These are phyloP conservation scores for Plasmodium knowlesi DNA, from an alignment of 169 alveolate species.

Conservation along the genomic window DNA sequence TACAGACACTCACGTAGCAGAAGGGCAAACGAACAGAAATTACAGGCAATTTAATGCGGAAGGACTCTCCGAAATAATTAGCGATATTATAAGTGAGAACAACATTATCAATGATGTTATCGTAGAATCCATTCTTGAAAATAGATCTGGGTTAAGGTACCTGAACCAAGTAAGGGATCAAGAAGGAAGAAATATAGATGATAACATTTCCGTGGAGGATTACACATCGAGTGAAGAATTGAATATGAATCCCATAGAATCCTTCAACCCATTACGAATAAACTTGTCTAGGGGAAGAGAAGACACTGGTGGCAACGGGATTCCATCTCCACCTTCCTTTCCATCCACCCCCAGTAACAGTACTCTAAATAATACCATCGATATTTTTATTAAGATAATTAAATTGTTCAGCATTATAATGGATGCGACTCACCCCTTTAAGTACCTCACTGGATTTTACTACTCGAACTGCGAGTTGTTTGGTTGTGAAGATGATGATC, in stretches of 20 bases:
- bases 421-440: slow-evolving; percentile 42
- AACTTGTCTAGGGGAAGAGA: neutral
- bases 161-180: neutral
- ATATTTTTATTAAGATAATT: slow-evolving; percentile 39
- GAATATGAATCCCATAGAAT: neutral
- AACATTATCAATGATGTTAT: slow-evolving; percentile 25
- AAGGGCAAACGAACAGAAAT: neutral
- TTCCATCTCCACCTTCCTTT: neutral
- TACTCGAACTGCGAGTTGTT: neutral
- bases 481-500: no score
- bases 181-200: neutral
- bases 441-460: slow-evolving; percentile 30
- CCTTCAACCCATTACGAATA: neutral
- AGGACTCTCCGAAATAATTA: slow-evolving; percentile 54
- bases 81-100: slow-evolving; percentile 21
- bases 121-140: slow-evolving; percentile 5
- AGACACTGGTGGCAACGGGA: neutral
- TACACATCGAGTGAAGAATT: slow-evolving; percentile 38
- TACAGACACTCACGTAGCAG: neutral
- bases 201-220: slow-evolving; percentile 26
- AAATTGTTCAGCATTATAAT: slow-evolving; percentile 21
- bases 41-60: slow-evolving; percentile 32
- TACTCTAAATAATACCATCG: slow-evolving; percentile 15
- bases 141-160: neutral
- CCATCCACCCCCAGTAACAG: neutral